Conservation (phyloP, 805 yeast genomes). For the Candida berthetii region DNA sequence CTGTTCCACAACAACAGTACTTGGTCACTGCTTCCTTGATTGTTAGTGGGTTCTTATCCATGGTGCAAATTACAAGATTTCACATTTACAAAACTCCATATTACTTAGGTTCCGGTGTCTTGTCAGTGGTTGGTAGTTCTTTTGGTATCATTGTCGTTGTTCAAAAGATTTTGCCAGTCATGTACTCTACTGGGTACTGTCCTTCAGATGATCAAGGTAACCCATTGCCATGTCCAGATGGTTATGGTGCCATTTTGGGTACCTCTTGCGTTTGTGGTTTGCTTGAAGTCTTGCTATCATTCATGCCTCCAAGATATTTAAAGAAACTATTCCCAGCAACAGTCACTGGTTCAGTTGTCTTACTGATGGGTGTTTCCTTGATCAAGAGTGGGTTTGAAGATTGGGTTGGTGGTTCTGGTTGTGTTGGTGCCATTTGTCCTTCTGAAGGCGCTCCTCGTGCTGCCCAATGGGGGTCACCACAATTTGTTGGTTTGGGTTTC, state of each 20-base stretch:
- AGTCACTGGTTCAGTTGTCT: conserved; percentile 90
- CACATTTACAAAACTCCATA: conserved; percentile 70
- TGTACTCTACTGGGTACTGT: conserved; percentile 72
- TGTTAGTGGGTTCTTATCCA: conserved; percentile 62
- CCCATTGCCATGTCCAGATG: conserved; percentile 76
- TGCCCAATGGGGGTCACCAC: conserved; percentile 82
- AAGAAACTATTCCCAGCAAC: conserved; percentile 79
- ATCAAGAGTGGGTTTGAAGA: conserved; percentile 72
- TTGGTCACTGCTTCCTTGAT: conserved; percentile 71
- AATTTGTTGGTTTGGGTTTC: conserved; percentile 83
- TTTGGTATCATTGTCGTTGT: conserved; percentile 85
- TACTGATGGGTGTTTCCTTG: conserved; percentile 72
- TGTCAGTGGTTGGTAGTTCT: conserved; percentile 87
- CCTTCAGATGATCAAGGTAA: conserved; percentile 60
- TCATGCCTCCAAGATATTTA: conserved; percentile 66
- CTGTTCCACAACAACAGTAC: conserved; percentile 44
- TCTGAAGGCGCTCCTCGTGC: conserved; percentile 46
- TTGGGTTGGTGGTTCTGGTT: conserved; percentile 85
- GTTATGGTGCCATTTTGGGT: conserved; percentile 79
- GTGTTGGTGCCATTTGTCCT: conserved; percentile 45
- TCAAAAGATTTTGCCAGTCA: conserved; percentile 66
- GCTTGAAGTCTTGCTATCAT: conserved; percentile 65
- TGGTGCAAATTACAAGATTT: conserved; percentile 76
- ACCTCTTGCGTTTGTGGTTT: conserved; percentile 73
- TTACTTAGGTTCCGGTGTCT: conserved; percentile 83